These are phyloP conservation scores for Fraxinus platypoda DNA, from an alignment of 305 asterid genomes.

Conservation along the genomic window DNA sequence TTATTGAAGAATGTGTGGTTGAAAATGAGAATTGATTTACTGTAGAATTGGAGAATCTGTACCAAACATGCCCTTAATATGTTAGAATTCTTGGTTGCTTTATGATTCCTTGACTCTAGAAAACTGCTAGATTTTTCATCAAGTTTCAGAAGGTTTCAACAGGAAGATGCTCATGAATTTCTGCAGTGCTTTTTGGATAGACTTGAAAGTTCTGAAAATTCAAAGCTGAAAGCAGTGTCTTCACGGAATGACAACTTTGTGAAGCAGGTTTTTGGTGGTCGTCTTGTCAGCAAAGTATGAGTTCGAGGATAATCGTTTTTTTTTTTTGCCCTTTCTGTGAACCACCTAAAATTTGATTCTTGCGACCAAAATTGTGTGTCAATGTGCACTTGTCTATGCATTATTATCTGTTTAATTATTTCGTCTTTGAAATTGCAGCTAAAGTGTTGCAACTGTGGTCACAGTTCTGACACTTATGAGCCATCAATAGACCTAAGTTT, in stretches of 20 bases:
- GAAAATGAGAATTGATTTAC: too few species aligned
- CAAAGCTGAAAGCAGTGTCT: conserved; percentile 17
- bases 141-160: conserved; percentile 62
- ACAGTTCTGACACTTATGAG: conserved; percentile 78
- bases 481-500: conserved; percentile 77
- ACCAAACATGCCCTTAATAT: too few species aligned
- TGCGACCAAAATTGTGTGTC: not conserved
- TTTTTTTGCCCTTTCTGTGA: not conserved
- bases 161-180: conserved; percentile 96
- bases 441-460: conserved; percentile 77
- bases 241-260: conserved; percentile 49
- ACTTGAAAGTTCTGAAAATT: conserved; percentile 54
- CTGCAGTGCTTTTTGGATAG: conserved; percentile 82
- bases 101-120: conserved; percentile 44
- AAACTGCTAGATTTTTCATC: conserved; percentile 75
- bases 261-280: conserved; percentile 78
- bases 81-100: conserved; percentile 1
- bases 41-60: too few species aligned
- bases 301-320: conserved; percentile 1
- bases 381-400: not conserved
- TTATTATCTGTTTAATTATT: not conserved
- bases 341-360: not conserved
- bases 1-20: too few species aligned
- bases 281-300: conserved; percentile 79
- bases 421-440: conserved; percentile 53